Base-by-base conservation (phyloP, 2,329 filamentous ascomycete genomes). In the Drechmeria coniospora region DNA sequence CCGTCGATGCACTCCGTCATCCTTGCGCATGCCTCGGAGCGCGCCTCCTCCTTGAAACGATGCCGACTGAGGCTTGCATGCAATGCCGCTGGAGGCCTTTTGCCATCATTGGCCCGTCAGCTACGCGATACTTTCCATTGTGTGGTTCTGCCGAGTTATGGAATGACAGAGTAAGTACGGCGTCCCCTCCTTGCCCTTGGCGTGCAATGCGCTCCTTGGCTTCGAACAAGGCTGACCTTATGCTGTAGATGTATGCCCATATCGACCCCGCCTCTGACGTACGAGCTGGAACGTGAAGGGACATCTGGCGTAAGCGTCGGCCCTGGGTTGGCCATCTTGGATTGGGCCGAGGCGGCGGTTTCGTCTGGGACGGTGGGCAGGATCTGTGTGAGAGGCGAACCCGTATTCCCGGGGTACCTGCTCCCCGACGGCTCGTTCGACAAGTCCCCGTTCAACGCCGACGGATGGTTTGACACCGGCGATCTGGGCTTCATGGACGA, bases 1-100 rank as follows among this genome's bases (percentile, higher is more conserved):
- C 65, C 65, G 1, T 63, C 63, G 2, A 69, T 69, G 63, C 65
- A 69, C 35, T 57, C 62, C 8, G 50, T 65, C 31, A 66, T 69
- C 21, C 46, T 70, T 1, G 56, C 54, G n/a, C 57, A 61, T 36
- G 56, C 50, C 7, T 36, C 45, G 10, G 44, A 51, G 15, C 53
- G 62, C 10, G 45, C 44, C 0, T 45, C 54, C 15, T 56, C 56
- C 11, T 34, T 62, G 12, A 37, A 46, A 4, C 56, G 56, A 15
- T 61, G 52, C 32, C 49, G 46, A 10, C 64, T 70, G 25, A 46
- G 60, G 24, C 49, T 69, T n/a, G 60, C 63, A 14, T 69, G 65
- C 44, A 69, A 68, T 38, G 65, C 65, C 8, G 64, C 64, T 17
- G 65, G 63, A 23, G 63, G 59, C 15, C 49, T 69, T 3, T 49